Evolutionary conservation across 495 filamentous ascomycete species (phyloP).

Genomic region (Elasticomyces elasticus): DNA sequence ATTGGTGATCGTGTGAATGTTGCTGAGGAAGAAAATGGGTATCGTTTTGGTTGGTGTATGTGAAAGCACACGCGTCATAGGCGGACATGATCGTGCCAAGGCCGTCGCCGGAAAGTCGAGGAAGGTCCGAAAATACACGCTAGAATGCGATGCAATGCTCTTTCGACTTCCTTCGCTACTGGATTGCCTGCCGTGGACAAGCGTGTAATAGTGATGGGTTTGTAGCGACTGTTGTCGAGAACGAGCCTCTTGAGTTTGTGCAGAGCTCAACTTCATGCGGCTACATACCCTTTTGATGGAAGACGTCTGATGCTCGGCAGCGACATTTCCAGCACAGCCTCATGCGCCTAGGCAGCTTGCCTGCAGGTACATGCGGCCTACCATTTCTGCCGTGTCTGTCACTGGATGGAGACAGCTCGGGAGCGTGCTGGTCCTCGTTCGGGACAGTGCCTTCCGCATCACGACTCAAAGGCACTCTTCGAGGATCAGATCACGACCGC

Average conservation of each 20-base stretch:
- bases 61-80: background rate
- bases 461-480: background rate
- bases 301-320: background rate
- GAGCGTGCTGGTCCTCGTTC: background rate
- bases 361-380: constrained; percentile 2
- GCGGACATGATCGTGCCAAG: background rate
- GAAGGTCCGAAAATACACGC: too few relatives aligned
- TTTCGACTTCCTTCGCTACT: too few relatives aligned
- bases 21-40: background rate
- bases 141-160: too few relatives aligned
- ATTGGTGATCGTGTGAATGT: background rate
- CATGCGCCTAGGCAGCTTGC: background rate
- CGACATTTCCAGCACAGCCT: background rate
- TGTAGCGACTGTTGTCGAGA: too few relatives aligned
- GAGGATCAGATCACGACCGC: background rate
- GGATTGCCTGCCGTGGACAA: too few relatives aligned
- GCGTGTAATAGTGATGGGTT: too few relatives aligned
- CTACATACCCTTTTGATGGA: background rate
- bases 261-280: too few relatives aligned
- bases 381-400: background rate
- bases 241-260: too few relatives aligned
- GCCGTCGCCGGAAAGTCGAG: too few relatives aligned
- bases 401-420: background rate
- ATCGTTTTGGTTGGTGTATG: background rate
- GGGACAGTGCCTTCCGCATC: background rate